Conservation (phyloP, 164 flowering plant species). For the Chimonanthus praecox region DNA sequence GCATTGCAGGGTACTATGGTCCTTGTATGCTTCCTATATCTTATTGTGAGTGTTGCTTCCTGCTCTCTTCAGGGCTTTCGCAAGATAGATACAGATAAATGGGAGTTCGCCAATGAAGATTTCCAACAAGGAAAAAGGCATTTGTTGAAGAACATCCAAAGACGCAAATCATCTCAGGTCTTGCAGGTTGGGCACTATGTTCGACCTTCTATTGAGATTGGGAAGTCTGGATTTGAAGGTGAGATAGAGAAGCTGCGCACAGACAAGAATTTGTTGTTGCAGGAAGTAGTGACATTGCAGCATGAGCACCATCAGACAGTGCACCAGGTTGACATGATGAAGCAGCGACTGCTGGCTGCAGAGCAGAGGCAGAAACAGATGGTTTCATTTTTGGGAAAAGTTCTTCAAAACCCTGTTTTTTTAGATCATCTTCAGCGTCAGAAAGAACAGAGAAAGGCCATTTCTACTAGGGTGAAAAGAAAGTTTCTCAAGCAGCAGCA, state of each 20-base stretch:
- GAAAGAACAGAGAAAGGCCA: slow-evolving; percentile 35
- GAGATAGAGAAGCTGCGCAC: slow-evolving; percentile 51
- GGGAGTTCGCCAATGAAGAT: slow-evolving; percentile 83
- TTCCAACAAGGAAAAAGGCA: slow-evolving; percentile 62
- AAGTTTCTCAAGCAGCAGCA: slow-evolving; percentile 52
- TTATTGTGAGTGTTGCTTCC: slow-evolving; percentile 10
- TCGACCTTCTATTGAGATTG: slow-evolving; percentile 29
- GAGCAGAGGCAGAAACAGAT: slow-evolving; percentile 76
- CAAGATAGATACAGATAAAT: slow-evolving; percentile 71
- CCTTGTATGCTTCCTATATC: background rate
- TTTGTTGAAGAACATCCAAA: slow-evolving; percentile 68
- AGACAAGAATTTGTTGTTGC: slow-evolving; percentile 55
- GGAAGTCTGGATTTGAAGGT: slow-evolving; percentile 32
- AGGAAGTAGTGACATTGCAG: slow-evolving; percentile 63
- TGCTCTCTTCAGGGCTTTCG: slow-evolving; percentile 72
- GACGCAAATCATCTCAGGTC: slow-evolving; percentile 61
- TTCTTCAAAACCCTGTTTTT: slow-evolving; percentile 63
- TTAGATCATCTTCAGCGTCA: slow-evolving; percentile 37
- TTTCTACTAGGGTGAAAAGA: slow-evolving; percentile 42
- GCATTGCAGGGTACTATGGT: background rate
- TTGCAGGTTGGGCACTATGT: slow-evolving; percentile 31
- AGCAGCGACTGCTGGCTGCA: slow-evolving; percentile 53
- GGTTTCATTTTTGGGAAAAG: slow-evolving; percentile 67
- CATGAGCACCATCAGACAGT: slow-evolving; percentile 56
- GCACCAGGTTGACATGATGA: slow-evolving; percentile 46